Evolutionary conservation across 495 filamentous ascomycete genomes (phyloP).

Genomic region (Xylaria grammica): DNA sequence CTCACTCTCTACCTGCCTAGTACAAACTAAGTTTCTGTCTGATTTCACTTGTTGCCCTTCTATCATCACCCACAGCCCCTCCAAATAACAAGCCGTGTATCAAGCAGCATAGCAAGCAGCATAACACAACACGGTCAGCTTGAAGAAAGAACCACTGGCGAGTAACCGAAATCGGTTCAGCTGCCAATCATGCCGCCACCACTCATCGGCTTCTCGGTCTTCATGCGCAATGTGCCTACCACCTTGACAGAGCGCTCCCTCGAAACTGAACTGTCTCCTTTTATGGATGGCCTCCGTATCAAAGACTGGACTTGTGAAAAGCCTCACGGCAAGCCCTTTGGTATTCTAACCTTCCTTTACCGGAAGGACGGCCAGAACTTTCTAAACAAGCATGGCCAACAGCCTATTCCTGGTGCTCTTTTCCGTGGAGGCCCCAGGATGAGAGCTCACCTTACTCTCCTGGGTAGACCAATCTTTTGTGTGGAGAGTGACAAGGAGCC

Average conservation of each 20-base stretch:
- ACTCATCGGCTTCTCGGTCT: conserved; percentile 46
- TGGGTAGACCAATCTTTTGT: conserved; percentile 47
- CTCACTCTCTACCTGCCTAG: too few relatives aligned
- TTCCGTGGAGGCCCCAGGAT: not conserved
- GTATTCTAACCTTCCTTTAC: conserved; percentile 44
- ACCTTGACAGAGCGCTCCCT: conserved; percentile 41
- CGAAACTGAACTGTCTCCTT: conserved; percentile 37
- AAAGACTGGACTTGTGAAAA: conserved; percentile 44
- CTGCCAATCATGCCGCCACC: conserved; percentile 11
- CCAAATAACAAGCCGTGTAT: not conserved
- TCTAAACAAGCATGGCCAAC: conserved; percentile 34
- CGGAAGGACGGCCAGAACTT: conserved; percentile 43
- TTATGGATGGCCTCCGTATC: conserved; percentile 41
- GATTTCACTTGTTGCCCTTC: not conserved
- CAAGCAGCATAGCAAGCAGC: not conserved
- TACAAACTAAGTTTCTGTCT: too few relatives aligned
- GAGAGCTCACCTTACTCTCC: conserved; percentile 43
- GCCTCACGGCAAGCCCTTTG: conserved; percentile 31
- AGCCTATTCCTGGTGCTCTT: conserved; percentile 2
- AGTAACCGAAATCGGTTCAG: not conserved
- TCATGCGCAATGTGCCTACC: conserved; percentile 42
- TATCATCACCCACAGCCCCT: not conserved
- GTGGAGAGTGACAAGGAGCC: conserved; percentile 45
- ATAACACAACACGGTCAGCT: too few relatives aligned
- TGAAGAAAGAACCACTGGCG: too few relatives aligned